Percentiles rank a stretch among this genome's conserved stretches.
Conservation (phyloP, 805 yeast genomes). For the Lipomyces orientalis region DNA sequence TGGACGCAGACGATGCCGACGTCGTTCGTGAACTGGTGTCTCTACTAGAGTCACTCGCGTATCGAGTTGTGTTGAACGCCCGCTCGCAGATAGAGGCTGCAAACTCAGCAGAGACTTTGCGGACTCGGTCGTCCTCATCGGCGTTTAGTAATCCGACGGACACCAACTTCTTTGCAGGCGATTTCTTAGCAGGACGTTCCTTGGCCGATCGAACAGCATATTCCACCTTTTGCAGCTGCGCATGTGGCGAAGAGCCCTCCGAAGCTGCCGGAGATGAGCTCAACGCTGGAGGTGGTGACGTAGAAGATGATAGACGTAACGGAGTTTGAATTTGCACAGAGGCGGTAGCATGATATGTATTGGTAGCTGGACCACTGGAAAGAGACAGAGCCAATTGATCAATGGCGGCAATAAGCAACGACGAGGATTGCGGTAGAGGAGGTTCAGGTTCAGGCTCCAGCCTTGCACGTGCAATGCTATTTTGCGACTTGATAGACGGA, state of each 20-base stretch:
- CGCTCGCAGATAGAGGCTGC: conserved; percentile 33
- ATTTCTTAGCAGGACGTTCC: conserved; percentile 13
- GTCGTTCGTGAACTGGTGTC: conserved; percentile 16
- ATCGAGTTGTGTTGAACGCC: conserved; percentile 20
- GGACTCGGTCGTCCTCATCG: conserved; percentile 31
- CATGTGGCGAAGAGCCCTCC: not conserved
- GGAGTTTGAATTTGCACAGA: not conserved
- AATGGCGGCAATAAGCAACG: conserved; percentile 22
- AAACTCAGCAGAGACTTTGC: conserved; percentile 34
- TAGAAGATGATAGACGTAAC: not conserved
- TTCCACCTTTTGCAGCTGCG: not conserved
- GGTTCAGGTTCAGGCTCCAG: conserved; percentile 16
- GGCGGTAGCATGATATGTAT: not conserved
- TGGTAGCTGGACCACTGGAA: not conserved
- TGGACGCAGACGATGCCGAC: conserved; percentile 21
- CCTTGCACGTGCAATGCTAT: not conserved
- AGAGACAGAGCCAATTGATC: conserved; percentile 18
- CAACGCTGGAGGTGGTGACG: not conserved
- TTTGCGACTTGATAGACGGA: conserved; percentile 19
- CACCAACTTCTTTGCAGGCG: not conserved
- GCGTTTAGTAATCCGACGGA: conserved; percentile 2
- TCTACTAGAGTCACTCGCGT: conserved; percentile 18
- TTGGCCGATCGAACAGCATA: conserved; percentile 27
- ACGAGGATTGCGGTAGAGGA: conserved; percentile 29
- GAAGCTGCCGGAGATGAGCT: not conserved